These are phyloP conservation scores for Posidonia oceanica DNA, from an alignment of 116 monocot genomes.

Conservation along the genomic window DNA sequence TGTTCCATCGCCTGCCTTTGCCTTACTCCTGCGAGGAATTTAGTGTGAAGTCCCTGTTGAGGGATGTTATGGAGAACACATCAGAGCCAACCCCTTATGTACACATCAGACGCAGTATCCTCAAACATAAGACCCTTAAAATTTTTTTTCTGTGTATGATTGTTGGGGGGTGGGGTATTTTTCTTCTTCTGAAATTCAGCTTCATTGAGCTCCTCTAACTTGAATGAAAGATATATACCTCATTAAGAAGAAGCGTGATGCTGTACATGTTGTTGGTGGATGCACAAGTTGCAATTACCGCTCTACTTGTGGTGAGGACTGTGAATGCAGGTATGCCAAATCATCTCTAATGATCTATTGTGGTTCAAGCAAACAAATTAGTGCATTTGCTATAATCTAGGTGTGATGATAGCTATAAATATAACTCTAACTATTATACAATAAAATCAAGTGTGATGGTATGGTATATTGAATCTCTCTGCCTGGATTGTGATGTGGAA, in stretches of 20 bases:
- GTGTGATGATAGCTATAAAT: not conserved
- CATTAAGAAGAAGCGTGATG: constrained; percentile 77
- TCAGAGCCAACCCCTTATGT: constrained; percentile 70
- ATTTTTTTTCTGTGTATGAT: not conserved
- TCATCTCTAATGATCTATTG: not conserved
- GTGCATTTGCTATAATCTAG: not conserved
- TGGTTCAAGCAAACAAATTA: not conserved
- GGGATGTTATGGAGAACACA: constrained; percentile 36
- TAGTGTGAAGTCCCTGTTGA: constrained; percentile 36
- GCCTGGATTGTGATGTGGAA: no score
- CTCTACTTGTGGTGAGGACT: constrained; percentile 59
- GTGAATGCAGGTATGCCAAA: constrained; percentile 73
- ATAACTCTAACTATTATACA: not conserved
- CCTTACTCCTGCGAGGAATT: constrained; percentile 67
- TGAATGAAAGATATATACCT: constrained; percentile 61
- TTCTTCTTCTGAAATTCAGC: not conserved
- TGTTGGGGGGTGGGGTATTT: not conserved
- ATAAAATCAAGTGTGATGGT: no score
- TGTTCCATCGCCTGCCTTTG: constrained; percentile 60
- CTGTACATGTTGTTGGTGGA: constrained; percentile 44
- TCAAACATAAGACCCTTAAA: constrained; percentile 4
- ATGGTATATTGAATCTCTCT: no score
- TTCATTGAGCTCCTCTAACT: constrained; percentile 4
- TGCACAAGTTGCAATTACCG: constrained; percentile 49
- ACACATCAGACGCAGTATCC: constrained; percentile 96